Evolutionary conservation across 306 rosid species (phyloP).

Genomic region (Sesbania bispinosa): DNA sequence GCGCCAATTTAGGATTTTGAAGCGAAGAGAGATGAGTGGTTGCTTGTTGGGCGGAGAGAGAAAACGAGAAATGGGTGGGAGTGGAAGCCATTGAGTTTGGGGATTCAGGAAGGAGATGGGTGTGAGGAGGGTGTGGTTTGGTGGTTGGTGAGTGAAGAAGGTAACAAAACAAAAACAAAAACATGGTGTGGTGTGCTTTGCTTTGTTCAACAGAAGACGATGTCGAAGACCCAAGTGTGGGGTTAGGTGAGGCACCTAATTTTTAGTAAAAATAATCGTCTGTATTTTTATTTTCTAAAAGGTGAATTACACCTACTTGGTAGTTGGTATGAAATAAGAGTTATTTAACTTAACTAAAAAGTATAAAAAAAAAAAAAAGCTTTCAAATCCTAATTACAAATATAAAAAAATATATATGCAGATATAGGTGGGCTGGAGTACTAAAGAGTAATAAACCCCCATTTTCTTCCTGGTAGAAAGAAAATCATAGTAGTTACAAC

Average conservation of each 20-base stretch:
- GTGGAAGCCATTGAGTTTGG: slow-evolving; percentile 60
- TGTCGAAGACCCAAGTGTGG: neutral
- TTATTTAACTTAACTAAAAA: no score
- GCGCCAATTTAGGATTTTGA: slow-evolving; percentile 28
- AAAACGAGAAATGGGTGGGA: slow-evolving; percentile 34
- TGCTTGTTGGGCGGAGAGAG: slow-evolving; percentile 41
- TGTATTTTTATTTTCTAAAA: no score
- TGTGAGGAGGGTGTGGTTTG: neutral
- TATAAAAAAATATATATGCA: no score
- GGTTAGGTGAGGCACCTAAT: neutral
- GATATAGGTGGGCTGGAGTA: no score
- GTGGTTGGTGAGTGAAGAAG: slow-evolving; percentile 37
- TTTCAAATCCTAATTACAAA: no score
- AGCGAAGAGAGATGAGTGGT: slow-evolving; percentile 17
- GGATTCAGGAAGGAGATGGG: neutral
- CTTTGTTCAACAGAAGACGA: neutral
- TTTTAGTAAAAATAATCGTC: no score
- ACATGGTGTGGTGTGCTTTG: neutral
- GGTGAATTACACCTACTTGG: no score
- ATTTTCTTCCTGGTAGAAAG: no score
- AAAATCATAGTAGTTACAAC: no score
- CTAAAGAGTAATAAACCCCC: no score
- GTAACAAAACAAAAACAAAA: neutral
- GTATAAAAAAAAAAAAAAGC: no score
- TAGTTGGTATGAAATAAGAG: no score